Percentiles rank a stretch among this genome's conserved stretches.
Evolutionary conservation across 257 asterid species (phyloP).

Genomic region (Ophiorrhiza pumila): DNA sequence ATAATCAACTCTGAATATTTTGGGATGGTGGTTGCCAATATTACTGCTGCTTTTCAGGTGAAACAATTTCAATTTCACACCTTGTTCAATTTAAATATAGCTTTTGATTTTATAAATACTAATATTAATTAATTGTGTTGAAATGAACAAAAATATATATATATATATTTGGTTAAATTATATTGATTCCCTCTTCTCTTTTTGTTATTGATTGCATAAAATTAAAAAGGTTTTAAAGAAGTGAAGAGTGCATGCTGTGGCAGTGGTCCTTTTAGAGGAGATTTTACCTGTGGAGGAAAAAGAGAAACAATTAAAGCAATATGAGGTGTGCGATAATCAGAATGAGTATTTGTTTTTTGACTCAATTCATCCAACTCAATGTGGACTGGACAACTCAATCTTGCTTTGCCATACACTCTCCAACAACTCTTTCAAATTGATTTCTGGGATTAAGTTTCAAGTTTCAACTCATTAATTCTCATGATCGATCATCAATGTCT

Average conservation of each 20-base stretch:
- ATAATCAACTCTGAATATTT: not conserved
- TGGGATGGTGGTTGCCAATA: conserved; percentile 15
- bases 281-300: conserved; percentile 48
- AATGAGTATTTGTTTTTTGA: conserved; percentile 43
- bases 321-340: conserved; percentile 36
- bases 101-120: too few relatives aligned
- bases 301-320: conserved; percentile 34
- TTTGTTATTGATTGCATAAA: too few relatives aligned
- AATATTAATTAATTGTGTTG: too few relatives aligned
- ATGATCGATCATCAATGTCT: too few relatives aligned
- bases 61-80: too few relatives aligned
- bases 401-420: conserved; percentile 23
- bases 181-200: not conserved
- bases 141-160: too few relatives aligned
- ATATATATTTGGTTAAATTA: too few relatives aligned
- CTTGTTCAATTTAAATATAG: too few relatives aligned
- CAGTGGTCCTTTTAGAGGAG: conserved; percentile 43
- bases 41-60: conserved; percentile 19
- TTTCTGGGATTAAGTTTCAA: too few relatives aligned
- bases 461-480: too few relatives aligned
- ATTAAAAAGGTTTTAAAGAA: conserved; percentile 45
- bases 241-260: conserved; percentile 53
- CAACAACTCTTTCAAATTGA: conserved; percentile 32
- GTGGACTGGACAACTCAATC: conserved; percentile 31
- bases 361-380: conserved; percentile 43